Base-by-base conservation (phyloP, 1,284 basidiomycete species). In the Quambalaria eucalypti region DNA sequence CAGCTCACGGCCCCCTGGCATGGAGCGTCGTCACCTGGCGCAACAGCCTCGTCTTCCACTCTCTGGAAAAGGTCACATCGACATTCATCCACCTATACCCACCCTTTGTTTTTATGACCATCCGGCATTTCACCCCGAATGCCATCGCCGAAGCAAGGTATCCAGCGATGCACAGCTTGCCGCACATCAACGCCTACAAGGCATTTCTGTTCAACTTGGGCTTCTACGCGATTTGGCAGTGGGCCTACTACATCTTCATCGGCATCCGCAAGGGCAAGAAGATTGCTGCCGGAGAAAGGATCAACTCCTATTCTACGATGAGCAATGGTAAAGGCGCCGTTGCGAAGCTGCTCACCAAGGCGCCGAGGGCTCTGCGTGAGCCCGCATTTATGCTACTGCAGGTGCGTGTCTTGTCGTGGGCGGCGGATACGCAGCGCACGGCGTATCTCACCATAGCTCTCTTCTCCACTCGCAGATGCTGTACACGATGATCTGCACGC, bases 1-100 rank as follows among this genome's bases (percentile, higher is more conserved):
- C 62, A 26, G 68, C 63, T 2, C 60, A 62, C 25, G 80, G 91
- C 0, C 85, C 88, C 0, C 81, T 96, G 33, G 92, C 89, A 0
- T 90, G 87, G 61, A 89, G 90, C 0, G 89, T 96, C 47, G 88
- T 93, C 64, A 95, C 92, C 2, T 96, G 91, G 91, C 82, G 92
- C 59, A 96, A 96, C 50, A 55, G 51, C 28, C 51, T 61, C 23
- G 91, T 95, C 5, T 95, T 95, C 78, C 91, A 95, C 73, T 90
- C 91, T 66, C 82, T 84, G 54, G 91, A 96, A 75, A 69, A 62
- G 55, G 87, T 92, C 69, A 92, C 87, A 4, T 89, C 87, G 10
- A 77, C 93, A 19, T 93, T 90, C 78, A 83, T 93, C 44, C 90
- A 93, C 72, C 85, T 93, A 56, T 91, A 92, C 67, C 83, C 87